phyloP scores from a whole-genome alignment of 2,329 filamentous ascomycete species.

The Aspergillus japonicus region DNA sequence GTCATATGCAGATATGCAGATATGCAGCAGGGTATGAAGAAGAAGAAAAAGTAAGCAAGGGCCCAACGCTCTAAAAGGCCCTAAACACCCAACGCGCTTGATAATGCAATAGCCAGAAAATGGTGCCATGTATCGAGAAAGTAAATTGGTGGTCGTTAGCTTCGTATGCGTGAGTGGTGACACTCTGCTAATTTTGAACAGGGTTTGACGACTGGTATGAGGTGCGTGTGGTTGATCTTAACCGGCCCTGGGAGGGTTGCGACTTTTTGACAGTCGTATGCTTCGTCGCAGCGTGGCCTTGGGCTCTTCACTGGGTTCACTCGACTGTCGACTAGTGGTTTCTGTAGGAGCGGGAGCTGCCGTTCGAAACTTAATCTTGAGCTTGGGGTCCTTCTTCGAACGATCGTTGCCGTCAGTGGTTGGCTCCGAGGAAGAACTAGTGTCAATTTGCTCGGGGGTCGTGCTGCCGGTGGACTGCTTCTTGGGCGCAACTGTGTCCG shows the following conservation, averaged over 20 bases:
- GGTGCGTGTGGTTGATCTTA: not conserved
- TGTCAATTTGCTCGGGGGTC: conserved; percentile 6
- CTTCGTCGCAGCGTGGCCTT: conserved; percentile 21
- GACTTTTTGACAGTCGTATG: conserved; percentile 19
- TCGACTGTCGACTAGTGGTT: conserved; percentile 11
- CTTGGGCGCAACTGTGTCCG: conserved; percentile 18
- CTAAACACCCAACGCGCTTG: not conserved
- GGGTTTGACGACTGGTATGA: not conserved
- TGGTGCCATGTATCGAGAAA: not conserved
- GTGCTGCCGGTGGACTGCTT: conserved; percentile 11
- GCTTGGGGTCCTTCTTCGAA: conserved; percentile 12
- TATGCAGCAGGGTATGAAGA: not conserved
- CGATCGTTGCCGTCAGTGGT: conserved; percentile 1
- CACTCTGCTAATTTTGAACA: not conserved
- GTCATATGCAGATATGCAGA: no score
- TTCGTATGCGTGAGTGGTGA: not conserved
- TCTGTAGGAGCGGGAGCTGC: conserved; percentile 6
- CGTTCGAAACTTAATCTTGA: conserved; percentile 7
- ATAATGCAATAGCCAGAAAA: not conserved
- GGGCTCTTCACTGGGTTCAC: conserved; percentile 15
- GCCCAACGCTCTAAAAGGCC: not conserved
- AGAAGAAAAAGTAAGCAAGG: not conserved
- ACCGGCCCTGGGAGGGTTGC: conserved; percentile 12
- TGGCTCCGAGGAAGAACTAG: conserved; percentile 10
- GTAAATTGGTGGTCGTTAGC: not conserved